Base-by-base conservation (phyloP, 768 basidiomycete species). In the Lanmaoa pseudosensibilis region DNA sequence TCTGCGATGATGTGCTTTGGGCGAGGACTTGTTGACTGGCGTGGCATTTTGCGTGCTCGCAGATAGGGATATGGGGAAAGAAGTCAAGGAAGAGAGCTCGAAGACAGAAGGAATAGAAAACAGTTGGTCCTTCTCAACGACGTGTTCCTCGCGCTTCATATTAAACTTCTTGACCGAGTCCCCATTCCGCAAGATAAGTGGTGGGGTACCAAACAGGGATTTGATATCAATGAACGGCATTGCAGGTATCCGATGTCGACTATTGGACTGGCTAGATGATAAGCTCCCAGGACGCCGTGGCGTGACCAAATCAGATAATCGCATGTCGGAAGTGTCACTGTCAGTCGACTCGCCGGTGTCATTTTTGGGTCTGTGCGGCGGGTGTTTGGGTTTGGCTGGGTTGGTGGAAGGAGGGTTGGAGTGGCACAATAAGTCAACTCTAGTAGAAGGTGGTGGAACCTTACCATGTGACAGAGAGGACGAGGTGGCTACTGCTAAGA, bases 181-280 rank as follows among this genome's bases (percentile, higher is more conserved):
- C 50, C 65, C 58, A 30, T 65, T 60, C 16, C 62, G 59, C 47
- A 72, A 44, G 37, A 67, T 60, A 15, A 71, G 39, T 13, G 62
- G 67, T 11, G 80, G 80, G 57, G 78, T 68, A n/a, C 59, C 59
- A 12, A 62, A 52, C 7, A 69, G 47, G 7, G 68, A 59, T 34
- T 62, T 65, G 49, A 74, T 70, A 25, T 74, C 78, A 36, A 80
- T 77, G n/a, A 80, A 68, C 1, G 78, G 78, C 58, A 76, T 80
- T 10, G 68, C 21, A 18, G 73, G 73, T 36, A 66, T 62, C 16
- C 74, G 27, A 27, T 4, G 27, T 3, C 27, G 6, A 6, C 27
- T 27, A 6, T 4, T 27, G 27, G 4, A 27, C 27, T n/a, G n/a
- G n/a, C n/a, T n/a, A n/a, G n/a, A n/a, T n/a, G n/a, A n/a, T n/a